Percentiles rank a stretch among this genome's conserved stretches.
Evolutionary conservation across 208 protist genomes (phyloP).

Genomic region (Giardia duodenalis): DNA sequence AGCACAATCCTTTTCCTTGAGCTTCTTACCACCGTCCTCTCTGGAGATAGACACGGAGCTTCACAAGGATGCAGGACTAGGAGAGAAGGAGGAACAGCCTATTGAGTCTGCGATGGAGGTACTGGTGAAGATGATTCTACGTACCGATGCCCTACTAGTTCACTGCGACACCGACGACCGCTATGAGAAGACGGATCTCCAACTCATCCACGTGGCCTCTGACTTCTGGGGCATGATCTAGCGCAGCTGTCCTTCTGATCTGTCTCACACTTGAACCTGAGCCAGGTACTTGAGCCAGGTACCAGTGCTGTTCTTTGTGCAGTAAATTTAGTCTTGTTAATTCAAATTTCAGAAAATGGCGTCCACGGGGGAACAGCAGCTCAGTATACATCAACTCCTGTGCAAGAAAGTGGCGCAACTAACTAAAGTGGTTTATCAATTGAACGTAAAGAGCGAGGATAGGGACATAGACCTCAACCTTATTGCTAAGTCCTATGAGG

Average conservation of each 20-base stretch:
- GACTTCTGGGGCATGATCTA: background rate
- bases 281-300: too few relatives aligned
- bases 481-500: slow-evolving; percentile 1
- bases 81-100: too few relatives aligned
- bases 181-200: background rate
- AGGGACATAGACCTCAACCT: slow-evolving; percentile 12
- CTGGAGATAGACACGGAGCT: background rate
- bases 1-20: background rate
- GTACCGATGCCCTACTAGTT: background rate
- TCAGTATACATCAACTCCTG: slow-evolving; percentile 2
- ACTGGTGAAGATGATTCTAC: background rate
- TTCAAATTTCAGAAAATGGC: too few relatives aligned
- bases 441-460: background rate
- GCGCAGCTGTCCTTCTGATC: too few relatives aligned
- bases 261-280: too few relatives aligned
- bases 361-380: background rate
- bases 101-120: background rate
- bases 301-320: too few relatives aligned
- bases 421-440: slow-evolving; percentile 9
- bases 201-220: background rate
- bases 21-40: background rate
- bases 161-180: background rate
- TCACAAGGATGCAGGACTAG: background rate
- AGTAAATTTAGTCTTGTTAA: too few relatives aligned
- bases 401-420: slow-evolving; percentile 28